Conservation (phyloP, 2,329 filamentous ascomycete species). For the Coniochaeta sp. region DNA sequence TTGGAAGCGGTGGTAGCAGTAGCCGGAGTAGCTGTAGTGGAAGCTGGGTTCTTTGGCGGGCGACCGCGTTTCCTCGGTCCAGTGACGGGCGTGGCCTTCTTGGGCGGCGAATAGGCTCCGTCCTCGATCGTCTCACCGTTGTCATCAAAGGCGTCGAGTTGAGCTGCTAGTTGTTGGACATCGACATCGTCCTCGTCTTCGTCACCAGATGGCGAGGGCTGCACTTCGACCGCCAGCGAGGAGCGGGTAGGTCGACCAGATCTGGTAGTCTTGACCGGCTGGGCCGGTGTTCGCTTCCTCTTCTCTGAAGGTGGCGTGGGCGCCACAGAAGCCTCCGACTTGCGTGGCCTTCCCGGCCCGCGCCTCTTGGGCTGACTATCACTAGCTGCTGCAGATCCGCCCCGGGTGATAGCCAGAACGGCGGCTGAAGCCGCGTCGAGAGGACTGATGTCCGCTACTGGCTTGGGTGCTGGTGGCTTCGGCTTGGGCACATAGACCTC, state of each 20-base stretch:
- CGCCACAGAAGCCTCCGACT: neutral
- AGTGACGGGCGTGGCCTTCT: neutral
- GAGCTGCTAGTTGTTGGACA: slow-evolving; percentile 25
- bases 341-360: slow-evolving; percentile 16
- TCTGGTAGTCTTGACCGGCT: neutral
- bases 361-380: slow-evolving; percentile 14
- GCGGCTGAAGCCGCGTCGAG: slow-evolving; percentile 33
- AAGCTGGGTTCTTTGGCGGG: slow-evolving; percentile 19
- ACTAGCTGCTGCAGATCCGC: neutral
- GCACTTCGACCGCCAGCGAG: neutral
- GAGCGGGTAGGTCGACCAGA: slow-evolving; percentile 12
- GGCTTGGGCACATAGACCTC: slow-evolving; percentile 21
- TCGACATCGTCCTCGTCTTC: slow-evolving; percentile 22
- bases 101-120: neutral
- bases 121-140: slow-evolving; percentile 16
- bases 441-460: slow-evolving; percentile 18
- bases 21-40: slow-evolving; percentile 6
- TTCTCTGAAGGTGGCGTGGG: neutral
- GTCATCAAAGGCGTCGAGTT: slow-evolving; percentile 19
- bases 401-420: slow-evolving; percentile 21
- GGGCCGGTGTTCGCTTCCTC: neutral
- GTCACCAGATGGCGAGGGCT: neutral
- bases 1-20: neutral
- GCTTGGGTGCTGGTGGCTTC: neutral
- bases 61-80: slow-evolving; percentile 24